phyloP scores from a whole-genome alignment of 805 yeast genomes.

The Saccharomycopsis selenospora region DNA sequence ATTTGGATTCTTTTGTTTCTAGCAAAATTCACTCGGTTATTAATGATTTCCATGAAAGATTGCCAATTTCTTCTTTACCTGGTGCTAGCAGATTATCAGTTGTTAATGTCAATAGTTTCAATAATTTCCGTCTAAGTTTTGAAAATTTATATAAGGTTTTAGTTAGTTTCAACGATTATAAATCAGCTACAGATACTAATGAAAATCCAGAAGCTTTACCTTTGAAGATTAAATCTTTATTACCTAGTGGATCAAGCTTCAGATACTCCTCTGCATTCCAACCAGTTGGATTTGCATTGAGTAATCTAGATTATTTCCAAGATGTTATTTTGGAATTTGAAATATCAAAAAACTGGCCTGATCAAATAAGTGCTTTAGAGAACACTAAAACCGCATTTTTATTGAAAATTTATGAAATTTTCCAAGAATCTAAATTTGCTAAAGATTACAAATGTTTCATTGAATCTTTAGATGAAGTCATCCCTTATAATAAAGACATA shows the following conservation, averaged over 20 bases:
- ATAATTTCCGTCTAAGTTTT: slow-evolving; percentile 42
- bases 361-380: slow-evolving; percentile 76
- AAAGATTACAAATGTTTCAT: slow-evolving; percentile 52
- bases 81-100: slow-evolving; percentile 49
- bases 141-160: slow-evolving; percentile 51
- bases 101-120: slow-evolving; percentile 36
- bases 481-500: slow-evolving; percentile 59
- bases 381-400: slow-evolving; percentile 87
- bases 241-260: slow-evolving; percentile 67
- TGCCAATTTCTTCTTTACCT: slow-evolving; percentile 57
- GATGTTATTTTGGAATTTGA: slow-evolving; percentile 84
- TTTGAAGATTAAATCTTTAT: slow-evolving; percentile 58
- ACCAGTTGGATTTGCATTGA: slow-evolving; percentile 76
- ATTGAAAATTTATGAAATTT: slow-evolving; percentile 47
- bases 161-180: slow-evolving; percentile 32
- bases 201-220: slow-evolving; percentile 43
- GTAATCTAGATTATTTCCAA: slow-evolving; percentile 72
- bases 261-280: slow-evolving; percentile 68
- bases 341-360: slow-evolving; percentile 91
- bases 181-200: background rate
- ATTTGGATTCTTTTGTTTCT: slow-evolving; percentile 43
- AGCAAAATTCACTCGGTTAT: slow-evolving; percentile 33
- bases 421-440: slow-evolving; percentile 36
- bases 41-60: slow-evolving; percentile 39
- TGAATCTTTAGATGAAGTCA: slow-evolving; percentile 52